Conservation (phyloP, 305 asterid species). For the Rubia tinctorum region DNA sequence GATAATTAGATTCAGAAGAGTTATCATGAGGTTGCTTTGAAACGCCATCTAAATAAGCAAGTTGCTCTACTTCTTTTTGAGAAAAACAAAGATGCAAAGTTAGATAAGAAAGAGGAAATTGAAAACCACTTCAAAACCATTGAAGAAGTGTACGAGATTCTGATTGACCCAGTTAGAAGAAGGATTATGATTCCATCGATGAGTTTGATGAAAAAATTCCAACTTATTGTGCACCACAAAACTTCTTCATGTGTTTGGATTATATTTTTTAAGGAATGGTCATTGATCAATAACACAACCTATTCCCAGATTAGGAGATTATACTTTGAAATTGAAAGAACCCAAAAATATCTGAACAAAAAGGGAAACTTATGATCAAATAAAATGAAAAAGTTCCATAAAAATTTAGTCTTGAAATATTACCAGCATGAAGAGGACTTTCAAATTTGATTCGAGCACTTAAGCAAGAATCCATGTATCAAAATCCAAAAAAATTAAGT, state of each 20-base stretch:
- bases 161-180: slow-evolving; percentile 80
- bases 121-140: slow-evolving; percentile 87
- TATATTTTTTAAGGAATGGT: slow-evolving; percentile 94
- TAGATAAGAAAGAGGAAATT: slow-evolving; percentile 85
- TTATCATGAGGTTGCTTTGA: slow-evolving; percentile 83
- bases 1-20: slow-evolving; percentile 91
- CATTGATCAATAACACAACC: slow-evolving; percentile 88
- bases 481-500: background rate
- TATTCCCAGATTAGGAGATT: slow-evolving; percentile 76
- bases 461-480: slow-evolving; percentile 71
- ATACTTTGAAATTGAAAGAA: slow-evolving; percentile 50
- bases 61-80: slow-evolving; percentile 79
- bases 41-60: slow-evolving; percentile 94
- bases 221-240: slow-evolving; percentile 77
- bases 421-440: slow-evolving; percentile 72
- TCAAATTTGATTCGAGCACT: slow-evolving; percentile 69
- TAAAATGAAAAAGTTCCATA: slow-evolving; percentile 4
- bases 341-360: slow-evolving; percentile 26
- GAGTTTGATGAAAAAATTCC: slow-evolving; percentile 99
- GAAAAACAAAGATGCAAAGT: slow-evolving; percentile 81
- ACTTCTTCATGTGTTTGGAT: slow-evolving; percentile 91
- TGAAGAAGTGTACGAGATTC: slow-evolving; percentile 89
- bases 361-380: no score
- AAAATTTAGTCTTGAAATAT: slow-evolving; percentile 1
- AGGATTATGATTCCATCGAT: slow-evolving; percentile 95